Base-by-base conservation (phyloP, 805 yeast genomes). In the Myxozyma kluyveri region DNA sequence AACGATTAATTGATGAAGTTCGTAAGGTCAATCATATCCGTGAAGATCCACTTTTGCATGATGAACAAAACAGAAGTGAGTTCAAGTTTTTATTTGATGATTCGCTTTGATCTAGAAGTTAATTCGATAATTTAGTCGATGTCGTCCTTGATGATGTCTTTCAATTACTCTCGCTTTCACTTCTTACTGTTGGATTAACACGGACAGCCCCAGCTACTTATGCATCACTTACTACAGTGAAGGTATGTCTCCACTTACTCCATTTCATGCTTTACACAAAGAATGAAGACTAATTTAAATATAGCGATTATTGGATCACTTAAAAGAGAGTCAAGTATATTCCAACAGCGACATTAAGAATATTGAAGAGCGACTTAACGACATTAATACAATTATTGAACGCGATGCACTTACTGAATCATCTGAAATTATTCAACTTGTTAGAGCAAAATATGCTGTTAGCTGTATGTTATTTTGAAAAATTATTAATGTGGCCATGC, bases 151-250 rank as follows among this genome's bases (percentile, higher is more conserved):
- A 90, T 67, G 97, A 90, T 63, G 87, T 86, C 21, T 88, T 91
- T 75, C 96, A 91, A 68, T 71, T 93, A 43, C 71, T 91, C 41
- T 85, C 96, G 12, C 75, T 93, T 46, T 85, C 93, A 60, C 88
- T 90, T 68, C 80, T 91, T 64, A 88, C 98, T 1, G 93, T 95
- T 53, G 99, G 99, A 2, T 74, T 88, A 61, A 85, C 86, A 42
- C 84, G 88, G 61, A 79, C 88, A 32, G 96, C 96, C 1, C 96
- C 98, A 1, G 96, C 97, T 3, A 87, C 96, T 0, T 93, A 86
- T 69, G 91, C 96, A 4, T 86, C 95, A 2, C 72, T 91, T 38
- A 77, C 89, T 38, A 88, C 98, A 0, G 95, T 93, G 33, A 54
- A 57, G 50, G 61, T 57, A 26, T 6, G 59, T 40, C 33, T 19